Percentiles rank a stretch among this genome's conserved stretches.
These are phyloP conservation scores for Trichoderma cornu-damae DNA, from an alignment of 2,329 filamentous ascomycete species.

Conservation along the genomic window DNA sequence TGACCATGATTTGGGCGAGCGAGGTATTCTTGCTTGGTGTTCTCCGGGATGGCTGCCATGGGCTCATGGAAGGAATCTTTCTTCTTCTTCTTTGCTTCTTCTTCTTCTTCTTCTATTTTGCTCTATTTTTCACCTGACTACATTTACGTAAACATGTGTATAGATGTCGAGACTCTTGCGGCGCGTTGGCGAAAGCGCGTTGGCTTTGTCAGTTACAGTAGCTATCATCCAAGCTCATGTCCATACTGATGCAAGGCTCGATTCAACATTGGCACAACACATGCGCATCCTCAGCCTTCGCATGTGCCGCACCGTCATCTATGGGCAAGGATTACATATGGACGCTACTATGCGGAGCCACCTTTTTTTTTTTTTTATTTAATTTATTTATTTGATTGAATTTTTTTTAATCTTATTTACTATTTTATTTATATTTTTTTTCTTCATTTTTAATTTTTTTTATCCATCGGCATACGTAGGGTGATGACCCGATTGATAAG, in stretches of 20 bases:
- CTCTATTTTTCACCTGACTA: background rate
- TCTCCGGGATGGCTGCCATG: background rate
- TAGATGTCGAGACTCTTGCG: background rate
- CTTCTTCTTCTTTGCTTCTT: no score
- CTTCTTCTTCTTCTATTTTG: background rate
- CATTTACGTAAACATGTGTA: background rate
- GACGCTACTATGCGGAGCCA: no score
- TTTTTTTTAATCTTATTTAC: no score
- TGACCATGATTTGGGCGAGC: background rate
- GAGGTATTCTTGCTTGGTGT: slow-evolving; percentile 1
- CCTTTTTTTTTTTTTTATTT: no score
- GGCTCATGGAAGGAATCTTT: background rate
- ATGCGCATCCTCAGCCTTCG: no score
- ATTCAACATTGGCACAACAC: no score
- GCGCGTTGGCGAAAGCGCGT: background rate
- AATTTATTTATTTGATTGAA: no score
- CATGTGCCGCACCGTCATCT: no score
- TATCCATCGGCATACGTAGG: background rate
- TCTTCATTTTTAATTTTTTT: no score
- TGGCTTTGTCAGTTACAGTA: background rate
- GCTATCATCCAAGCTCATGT: background rate
- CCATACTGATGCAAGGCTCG: background rate
- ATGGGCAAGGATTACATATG: no score
- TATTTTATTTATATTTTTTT: no score
- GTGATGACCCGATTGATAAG: slow-evolving; percentile 9